These are phyloP conservation scores for Rhododendron mucronatum DNA, from an alignment of 148 eudicot species.

Conservation along the genomic window DNA sequence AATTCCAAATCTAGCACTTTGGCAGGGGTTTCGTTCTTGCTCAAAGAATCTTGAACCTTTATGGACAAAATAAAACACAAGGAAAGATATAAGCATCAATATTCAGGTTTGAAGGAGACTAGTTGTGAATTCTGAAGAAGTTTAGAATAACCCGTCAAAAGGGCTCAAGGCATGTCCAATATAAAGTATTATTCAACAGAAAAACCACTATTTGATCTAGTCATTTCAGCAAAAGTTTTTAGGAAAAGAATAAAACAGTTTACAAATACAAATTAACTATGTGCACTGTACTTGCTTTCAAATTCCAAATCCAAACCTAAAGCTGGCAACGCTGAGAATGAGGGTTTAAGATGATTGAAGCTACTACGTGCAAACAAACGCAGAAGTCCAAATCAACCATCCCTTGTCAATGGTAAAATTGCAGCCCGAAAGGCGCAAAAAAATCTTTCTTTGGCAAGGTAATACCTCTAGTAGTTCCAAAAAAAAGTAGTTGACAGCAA, in stretches of 20 bases:
- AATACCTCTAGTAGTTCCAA: not conserved
- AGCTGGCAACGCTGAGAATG: not conserved
- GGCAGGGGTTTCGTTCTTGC: slow-evolving; percentile 25
- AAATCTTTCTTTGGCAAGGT: not conserved
- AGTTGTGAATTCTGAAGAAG: not conserved
- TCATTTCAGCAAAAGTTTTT: not conserved
- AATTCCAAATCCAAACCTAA: not conserved
- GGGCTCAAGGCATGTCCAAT: not conserved
- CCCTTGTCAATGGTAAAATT: not conserved
- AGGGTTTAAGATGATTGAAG: not conserved
- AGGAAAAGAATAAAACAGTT: not conserved
- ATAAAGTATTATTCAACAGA: too few relatives aligned
- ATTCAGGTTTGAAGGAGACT: slow-evolving; percentile 5
- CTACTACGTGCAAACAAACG: not conserved
- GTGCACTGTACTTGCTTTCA: not conserved
- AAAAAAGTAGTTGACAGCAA: not conserved
- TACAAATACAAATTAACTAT: not conserved
- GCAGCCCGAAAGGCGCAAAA: not conserved
- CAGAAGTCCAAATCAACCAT: not conserved
- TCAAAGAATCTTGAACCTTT: slow-evolving; percentile 42
- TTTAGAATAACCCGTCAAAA: not conserved
- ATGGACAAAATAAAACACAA: slow-evolving; percentile 6
- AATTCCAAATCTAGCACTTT: slow-evolving; percentile 28
- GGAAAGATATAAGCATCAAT: not conserved
- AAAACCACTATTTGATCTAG: not conserved